Conservation (phyloP, 1,284 basidiomycete genomes). For the Ganoderma leucocontextum region DNA sequence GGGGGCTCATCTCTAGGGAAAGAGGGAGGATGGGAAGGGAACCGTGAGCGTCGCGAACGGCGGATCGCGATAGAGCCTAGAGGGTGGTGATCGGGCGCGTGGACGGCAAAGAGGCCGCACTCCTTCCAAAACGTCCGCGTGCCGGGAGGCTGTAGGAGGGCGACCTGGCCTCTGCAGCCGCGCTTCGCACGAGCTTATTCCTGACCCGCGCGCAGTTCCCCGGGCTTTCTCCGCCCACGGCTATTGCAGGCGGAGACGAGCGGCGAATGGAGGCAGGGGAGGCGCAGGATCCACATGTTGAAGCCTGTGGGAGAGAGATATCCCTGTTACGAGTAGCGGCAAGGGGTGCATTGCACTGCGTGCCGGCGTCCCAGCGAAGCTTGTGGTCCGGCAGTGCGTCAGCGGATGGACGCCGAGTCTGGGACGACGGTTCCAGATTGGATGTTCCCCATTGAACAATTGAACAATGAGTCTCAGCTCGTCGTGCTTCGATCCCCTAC, state of each 20-base stretch:
- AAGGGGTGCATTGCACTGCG: background rate
- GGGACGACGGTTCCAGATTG: constrained; percentile 15
- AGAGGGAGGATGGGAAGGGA: constrained; percentile 8
- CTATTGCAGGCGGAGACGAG: background rate
- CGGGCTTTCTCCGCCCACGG: constrained; percentile 31
- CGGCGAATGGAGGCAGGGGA: background rate
- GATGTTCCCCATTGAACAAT: constrained; percentile 17
- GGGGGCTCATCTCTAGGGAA: constrained; percentile 1
- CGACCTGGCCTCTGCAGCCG: constrained; percentile 16
- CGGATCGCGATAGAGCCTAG: constrained; percentile 24
- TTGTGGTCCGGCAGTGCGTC: constrained; percentile 16
- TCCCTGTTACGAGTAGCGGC: background rate
- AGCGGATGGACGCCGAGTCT: constrained; percentile 25
- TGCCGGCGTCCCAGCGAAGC: constrained; percentile 30
- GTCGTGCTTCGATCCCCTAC: constrained; percentile 24
- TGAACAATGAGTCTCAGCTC: constrained; percentile 12
- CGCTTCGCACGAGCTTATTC: constrained; percentile 33
- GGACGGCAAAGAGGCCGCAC: constrained; percentile 7
- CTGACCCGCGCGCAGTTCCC: constrained; percentile 25
- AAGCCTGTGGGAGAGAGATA: constrained; percentile 1
- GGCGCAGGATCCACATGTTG: background rate
- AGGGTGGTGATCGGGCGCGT: constrained; percentile 5
- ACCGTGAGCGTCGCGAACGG: constrained; percentile 8
- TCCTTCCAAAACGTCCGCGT: background rate
- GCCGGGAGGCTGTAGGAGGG: background rate